Evolutionary conservation across 495 filamentous ascomycete genomes (phyloP).

Genomic region (Lasiosphaeria hispida): DNA sequence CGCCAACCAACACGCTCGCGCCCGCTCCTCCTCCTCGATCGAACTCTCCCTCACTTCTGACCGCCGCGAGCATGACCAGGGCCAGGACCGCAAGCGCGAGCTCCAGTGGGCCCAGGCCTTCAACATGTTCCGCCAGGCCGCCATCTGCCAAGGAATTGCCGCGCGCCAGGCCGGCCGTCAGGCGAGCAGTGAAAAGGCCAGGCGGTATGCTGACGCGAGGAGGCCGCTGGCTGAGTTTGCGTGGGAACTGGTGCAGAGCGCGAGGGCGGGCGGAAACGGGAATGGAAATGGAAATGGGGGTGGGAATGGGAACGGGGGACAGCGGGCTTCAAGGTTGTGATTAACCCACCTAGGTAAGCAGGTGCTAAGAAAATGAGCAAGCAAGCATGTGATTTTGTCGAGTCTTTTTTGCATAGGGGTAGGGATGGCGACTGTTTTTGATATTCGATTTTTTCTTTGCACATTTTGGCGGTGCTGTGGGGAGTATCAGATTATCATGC

Average conservation of each 20-base stretch:
- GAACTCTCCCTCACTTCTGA: slow-evolving; percentile 21
- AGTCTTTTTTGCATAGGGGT: too few relatives aligned
- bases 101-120: slow-evolving; percentile 67
- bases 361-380: too few relatives aligned
- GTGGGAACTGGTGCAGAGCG: slow-evolving; percentile 57
- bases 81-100: slow-evolving; percentile 49
- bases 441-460: too few relatives aligned
- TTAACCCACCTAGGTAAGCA: not conserved
- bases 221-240: slow-evolving; percentile 68
- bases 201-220: slow-evolving; percentile 63
- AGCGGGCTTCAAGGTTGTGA: slow-evolving; percentile 11
- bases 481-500: too few relatives aligned
- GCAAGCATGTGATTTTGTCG: too few relatives aligned
- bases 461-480: too few relatives aligned
- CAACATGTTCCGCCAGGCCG: slow-evolving; percentile 59
- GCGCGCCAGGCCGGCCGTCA: slow-evolving; percentile 80
- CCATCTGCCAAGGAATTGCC: slow-evolving; percentile 93
- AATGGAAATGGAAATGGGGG: not conserved
- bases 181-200: slow-evolving; percentile 82
- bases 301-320: slow-evolving; percentile 12
- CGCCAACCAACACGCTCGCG: slow-evolving; percentile 62
- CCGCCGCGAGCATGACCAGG: not conserved
- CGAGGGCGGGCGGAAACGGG: slow-evolving; percentile 14
- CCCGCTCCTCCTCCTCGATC: slow-evolving; percentile 31
- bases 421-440: too few relatives aligned